These are phyloP conservation scores for Hypoxylon perforatum DNA, from an alignment of 495 filamentous ascomycete species.

Conservation along the genomic window DNA sequence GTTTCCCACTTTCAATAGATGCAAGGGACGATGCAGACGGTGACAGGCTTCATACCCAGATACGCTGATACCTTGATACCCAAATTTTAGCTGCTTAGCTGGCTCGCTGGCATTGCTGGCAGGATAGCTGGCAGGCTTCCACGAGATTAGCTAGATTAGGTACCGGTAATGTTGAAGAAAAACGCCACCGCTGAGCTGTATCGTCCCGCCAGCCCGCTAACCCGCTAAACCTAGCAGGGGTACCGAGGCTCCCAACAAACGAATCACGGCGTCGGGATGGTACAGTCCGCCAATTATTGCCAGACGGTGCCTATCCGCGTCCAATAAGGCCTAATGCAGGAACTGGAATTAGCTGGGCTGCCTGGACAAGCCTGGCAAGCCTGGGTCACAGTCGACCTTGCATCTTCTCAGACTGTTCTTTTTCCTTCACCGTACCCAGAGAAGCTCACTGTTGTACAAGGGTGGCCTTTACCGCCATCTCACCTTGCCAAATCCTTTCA, in stretches of 20 bases:
- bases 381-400: constrained; percentile 13
- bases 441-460: constrained; percentile 30
- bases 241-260: constrained; percentile 13
- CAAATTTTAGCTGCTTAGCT: too few relatives aligned
- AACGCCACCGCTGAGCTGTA: constrained; percentile 44
- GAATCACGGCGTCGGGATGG: constrained; percentile 31
- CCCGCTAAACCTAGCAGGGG: constrained; percentile 22
- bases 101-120: too few relatives aligned
- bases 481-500: constrained; percentile 45
- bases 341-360: constrained; percentile 28
- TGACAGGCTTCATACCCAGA: too few relatives aligned
- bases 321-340: constrained; percentile 41
- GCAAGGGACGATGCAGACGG: constrained; percentile 13
- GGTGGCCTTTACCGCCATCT: constrained; percentile 42
- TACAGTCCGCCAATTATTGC: constrained; percentile 34
- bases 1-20: constrained; percentile 8
- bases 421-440: constrained; percentile 42
- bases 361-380: too few relatives aligned
- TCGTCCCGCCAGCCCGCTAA: too few relatives aligned
- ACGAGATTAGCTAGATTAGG: too few relatives aligned
- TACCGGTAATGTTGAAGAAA: constrained; percentile 26
- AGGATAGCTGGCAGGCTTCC: too few relatives aligned
- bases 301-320: constrained; percentile 18
- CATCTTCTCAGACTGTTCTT: constrained; percentile 11
- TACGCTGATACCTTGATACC: too few relatives aligned